A percentile compares a stretch with the other conserved stretches of the same genome.
Evolutionary conservation across 2,329 filamentous ascomycete species (phyloP).

Genomic region (Exophiala phaeomuriformis): DNA sequence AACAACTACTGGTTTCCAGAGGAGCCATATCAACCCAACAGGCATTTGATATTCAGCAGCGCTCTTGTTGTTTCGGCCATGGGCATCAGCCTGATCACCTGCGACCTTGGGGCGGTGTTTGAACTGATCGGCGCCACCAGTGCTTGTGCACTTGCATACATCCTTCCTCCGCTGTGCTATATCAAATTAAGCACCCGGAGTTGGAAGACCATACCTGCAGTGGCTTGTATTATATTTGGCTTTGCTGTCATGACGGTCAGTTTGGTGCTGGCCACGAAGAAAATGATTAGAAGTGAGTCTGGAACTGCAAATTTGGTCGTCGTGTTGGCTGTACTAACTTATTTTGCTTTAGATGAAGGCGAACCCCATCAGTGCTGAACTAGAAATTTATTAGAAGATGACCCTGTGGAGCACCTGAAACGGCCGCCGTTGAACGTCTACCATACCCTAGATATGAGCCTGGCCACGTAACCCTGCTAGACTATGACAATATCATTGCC

Average conservation of each 20-base stretch:
- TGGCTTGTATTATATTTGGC: conserved; percentile 70
- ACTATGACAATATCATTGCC: no score
- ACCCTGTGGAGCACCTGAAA: not conserved
- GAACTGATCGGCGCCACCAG: conserved; percentile 94
- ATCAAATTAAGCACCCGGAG: conserved; percentile 70
- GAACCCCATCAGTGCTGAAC: conserved; percentile 15
- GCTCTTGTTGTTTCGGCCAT: conserved; percentile 72
- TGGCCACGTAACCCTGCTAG: not conserved
- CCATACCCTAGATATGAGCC: no score
- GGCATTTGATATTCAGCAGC: conserved; percentile 82
- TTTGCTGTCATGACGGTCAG: conserved; percentile 72
- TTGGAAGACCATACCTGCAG: conserved; percentile 65
- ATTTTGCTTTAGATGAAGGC: conserved; percentile 14
- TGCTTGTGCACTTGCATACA: conserved; percentile 89
- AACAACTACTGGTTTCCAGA: conserved; percentile 69
- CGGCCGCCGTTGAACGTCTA: not conserved
- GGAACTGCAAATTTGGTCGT: not conserved
- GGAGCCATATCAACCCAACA: conserved; percentile 70
- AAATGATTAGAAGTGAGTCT: conserved; percentile 47
- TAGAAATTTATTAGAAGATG: conserved; percentile 6
- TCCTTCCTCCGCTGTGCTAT: conserved; percentile 88
- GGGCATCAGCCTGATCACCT: conserved; percentile 72
- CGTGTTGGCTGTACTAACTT: not conserved
- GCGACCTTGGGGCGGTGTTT: conserved; percentile 88
- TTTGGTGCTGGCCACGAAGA: conserved; percentile 62